Evolutionary conservation across 768 basidiomycete genomes (phyloP), one percentile per base, ranked within the genome.

Genomic region (Lentinus brumalis): DNA sequence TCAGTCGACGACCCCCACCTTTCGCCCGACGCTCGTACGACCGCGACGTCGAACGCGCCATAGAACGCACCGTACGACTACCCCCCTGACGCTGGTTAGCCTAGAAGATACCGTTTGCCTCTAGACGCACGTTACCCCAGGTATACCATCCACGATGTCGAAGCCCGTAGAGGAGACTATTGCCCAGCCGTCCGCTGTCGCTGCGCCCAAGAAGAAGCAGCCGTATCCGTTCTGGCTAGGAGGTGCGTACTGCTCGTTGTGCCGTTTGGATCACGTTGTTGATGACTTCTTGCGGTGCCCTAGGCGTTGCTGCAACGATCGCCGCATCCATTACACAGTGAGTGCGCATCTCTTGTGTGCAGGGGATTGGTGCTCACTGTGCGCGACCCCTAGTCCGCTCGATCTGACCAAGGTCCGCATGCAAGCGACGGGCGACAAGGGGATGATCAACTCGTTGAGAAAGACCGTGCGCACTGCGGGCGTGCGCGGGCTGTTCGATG

Each of bases 361-460:
- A n/a, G 21, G 49, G 50, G 47, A 54, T 18, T 18, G 31, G 40
- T 44, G 42, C 61, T 62, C 32, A 40, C 42, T 1, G 21, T 21
- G 32, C 45, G 40, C 21, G 14, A 15, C 11, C 29, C 16, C 56
- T 53, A 90, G 89, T 72, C 92, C 92, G 31, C 78, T 94, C 51
- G 92, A 94, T 78, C 80, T 96, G 57, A 96, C 94, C 29, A 96
- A 96, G 81, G 92, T 94, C 71, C 84, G 94, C 56, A 78, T 96
- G 60, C 94, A 96, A 74, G 93, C 94, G 5, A 91, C 92, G 1
- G 94, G 92, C 44, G 94, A 96, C 78, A 94, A 93, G 75, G 83
- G 89, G 56, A 95, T 96, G 94, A 77, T 95, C 71, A 77, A 86
- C 71, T 91, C 88, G 62, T 80, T 96, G 6, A 79, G 81, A 73